Evolutionary conservation across 1,284 basidiomycete genomes (phyloP).

Genomic region (Tremellales sp.): DNA sequence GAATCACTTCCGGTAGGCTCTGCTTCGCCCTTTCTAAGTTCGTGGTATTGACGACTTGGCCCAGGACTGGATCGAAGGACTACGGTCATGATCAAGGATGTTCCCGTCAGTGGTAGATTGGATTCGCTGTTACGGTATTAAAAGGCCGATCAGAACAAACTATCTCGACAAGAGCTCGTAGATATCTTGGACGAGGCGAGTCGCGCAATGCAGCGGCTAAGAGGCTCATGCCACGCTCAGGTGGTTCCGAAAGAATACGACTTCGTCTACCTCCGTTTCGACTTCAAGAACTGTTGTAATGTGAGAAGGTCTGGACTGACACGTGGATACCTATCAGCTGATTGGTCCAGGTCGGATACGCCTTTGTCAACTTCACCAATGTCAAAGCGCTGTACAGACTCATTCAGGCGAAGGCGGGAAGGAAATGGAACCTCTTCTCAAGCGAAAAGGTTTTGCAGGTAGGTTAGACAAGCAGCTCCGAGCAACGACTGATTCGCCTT

Average conservation of each 20-base stretch:
- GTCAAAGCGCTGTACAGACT: constrained; percentile 36
- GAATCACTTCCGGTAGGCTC: constrained; percentile 33
- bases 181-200: constrained; percentile 42
- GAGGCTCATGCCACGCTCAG: constrained; percentile 16
- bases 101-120: constrained; percentile 32
- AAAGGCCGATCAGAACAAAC: constrained; percentile 39
- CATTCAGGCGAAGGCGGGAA: constrained; percentile 38
- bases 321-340: not conserved
- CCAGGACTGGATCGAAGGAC: constrained; percentile 41
- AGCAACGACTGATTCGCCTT: constrained; percentile 3
- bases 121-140: not conserved
- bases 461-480: constrained; percentile 1
- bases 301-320: constrained; percentile 21
- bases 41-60: constrained; percentile 4
- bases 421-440: constrained; percentile 47
- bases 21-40: not conserved
- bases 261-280: constrained; percentile 49
- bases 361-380: constrained; percentile 47
- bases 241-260: constrained; percentile 45
- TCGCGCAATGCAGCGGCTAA: not conserved
- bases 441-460: constrained; percentile 49
- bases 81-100: constrained; percentile 49
- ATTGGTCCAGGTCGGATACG: constrained; percentile 44
- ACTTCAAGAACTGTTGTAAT: constrained; percentile 49
- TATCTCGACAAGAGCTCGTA: constrained; percentile 44